Base-by-base conservation (phyloP, 768 basidiomycete species). In the Lepiota venenata region DNA sequence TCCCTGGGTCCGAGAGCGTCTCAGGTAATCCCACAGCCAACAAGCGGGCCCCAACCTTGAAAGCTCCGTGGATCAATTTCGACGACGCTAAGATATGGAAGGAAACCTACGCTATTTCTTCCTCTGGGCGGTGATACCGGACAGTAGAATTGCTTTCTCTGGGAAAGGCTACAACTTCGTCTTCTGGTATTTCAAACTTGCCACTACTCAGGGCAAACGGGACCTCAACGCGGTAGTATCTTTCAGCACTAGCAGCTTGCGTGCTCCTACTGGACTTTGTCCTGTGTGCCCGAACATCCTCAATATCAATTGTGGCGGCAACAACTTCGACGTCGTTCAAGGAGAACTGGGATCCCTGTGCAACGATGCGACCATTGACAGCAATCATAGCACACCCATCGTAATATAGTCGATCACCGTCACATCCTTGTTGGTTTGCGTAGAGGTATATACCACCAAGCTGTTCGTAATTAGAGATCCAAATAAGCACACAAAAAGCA, bases 21-120 rank as follows among this genome's bases (percentile, higher is more conserved):
- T 81, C 27, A 99, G 83, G 64, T 98, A 99, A 66, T 99, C 97
- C 97, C 97, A 99, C n/a, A 99, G 77, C 97, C 97, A 99, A 65
- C 97, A 98, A 14, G 96, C 97, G 6, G 97, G 97, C 4, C 97
- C 97, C 2, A 98, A 74, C 2, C 96, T 98, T 36, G 0, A 42
- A 8, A 48, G 58, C 10, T 3, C 32, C 16, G 5, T 47, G 8
- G 43, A 53, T 43, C 50, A 44, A 43, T 45, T 32, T 27, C 32
- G 18, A 11, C 15, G 14, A 15, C 16, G 11, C 6, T 47, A 41
- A 16, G 20, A 39, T n/a, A 6, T 40, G 41, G 14, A 40, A 55
- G 47, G 44, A 32, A 11, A 79, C 92, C 61, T 64, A 97, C 97
- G 97, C 96, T 55, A 98, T 97, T 71, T 98, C 97, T 68, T 98